A percentile compares a stretch with the other conserved stretches of the same genome.
Evolutionary conservation across 352 stramenopile genomes (phyloP).

Genomic region (Lagenidium sp.): DNA sequence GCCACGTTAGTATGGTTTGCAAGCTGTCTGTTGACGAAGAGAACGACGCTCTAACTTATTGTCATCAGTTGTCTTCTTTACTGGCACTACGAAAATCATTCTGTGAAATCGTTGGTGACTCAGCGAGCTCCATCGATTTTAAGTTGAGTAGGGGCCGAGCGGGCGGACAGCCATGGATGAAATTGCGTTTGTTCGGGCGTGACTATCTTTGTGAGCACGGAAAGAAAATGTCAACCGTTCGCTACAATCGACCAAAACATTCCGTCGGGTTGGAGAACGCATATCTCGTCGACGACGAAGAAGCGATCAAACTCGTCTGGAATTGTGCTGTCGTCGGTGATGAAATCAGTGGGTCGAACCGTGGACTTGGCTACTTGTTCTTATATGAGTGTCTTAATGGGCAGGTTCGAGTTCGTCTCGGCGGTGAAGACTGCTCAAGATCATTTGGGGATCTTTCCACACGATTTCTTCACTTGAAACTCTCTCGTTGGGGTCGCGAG

Average conservation of each 20-base stretch:
- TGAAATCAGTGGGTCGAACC: conserved; percentile 75
- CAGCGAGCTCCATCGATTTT: conserved; percentile 30
- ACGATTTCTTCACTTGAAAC: conserved; percentile 76
- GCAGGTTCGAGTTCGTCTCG: conserved; percentile 52
- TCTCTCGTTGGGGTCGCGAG: conserved; percentile 77
- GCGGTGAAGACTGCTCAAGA: conserved; percentile 57
- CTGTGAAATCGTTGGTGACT: conserved; percentile 38
- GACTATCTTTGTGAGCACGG: conserved; percentile 62
- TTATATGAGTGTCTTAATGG: conserved; percentile 77
- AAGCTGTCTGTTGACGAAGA: conserved; percentile 93
- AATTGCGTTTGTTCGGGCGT: conserved; percentile 67
- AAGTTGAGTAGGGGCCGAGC: conserved; percentile 64
- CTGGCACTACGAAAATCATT: conserved; percentile 58
- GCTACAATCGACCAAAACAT: conserved; percentile 78
- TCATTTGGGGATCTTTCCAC: conserved; percentile 72
- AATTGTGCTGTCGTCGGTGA: conserved; percentile 75
- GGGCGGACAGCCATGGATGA: conserved; percentile 80
- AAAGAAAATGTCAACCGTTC: conserved; percentile 75
- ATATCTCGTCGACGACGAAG: conserved; percentile 72
- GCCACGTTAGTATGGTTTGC: conserved; percentile 90
- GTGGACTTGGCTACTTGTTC: conserved; percentile 69
- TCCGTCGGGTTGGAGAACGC: conserved; percentile 32
- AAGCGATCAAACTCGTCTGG: conserved; percentile 74
- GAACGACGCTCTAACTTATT: conserved; percentile 79
- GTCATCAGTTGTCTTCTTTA: conserved; percentile 58